Base-by-base conservation (phyloP, 352 stramenopile species). In the Pythium dissotocum region DNA sequence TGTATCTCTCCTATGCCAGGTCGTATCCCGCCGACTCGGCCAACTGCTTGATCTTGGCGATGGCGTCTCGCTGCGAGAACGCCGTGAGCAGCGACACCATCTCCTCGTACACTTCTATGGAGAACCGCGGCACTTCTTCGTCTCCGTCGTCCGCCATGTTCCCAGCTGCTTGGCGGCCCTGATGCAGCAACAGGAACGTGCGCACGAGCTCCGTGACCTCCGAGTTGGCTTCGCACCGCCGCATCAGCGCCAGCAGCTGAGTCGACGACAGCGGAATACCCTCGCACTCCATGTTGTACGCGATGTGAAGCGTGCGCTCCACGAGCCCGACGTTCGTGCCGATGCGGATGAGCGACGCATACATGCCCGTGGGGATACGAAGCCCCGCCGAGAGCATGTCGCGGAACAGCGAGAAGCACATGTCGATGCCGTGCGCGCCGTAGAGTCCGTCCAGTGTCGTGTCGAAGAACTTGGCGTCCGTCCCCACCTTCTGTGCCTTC, bases 231-330 rank as follows among this genome's bases (percentile, higher is more conserved):
- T 79, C 71, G 53, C 77, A 87, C 5, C 70, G 76, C 24, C 66
- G 58, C 52, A 89, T 77, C 30, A 94, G 70, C 44, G 66, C 73
- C 36, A 79, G 75, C 62, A 92, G 63, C 58, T 91, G 80, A 13
- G 70, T 61, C 0, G 78, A 77, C 14, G 75, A 80, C 21, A 94
- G 62, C 24, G 67, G 58, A 44, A 86, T 82, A 32, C 86, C 86
- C 54, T 94, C 86, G 65, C 86, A 94, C 59, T 94, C 86, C 86
- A 94, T 94, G 59, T 94, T 89, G 73, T 89, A 91, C 14, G 86
- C 86, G 21, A 94, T 52, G 57, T 90, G 78, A 53, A 94, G 71
- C 14, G 86, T 90, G 36, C 85, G 81, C 63, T 89, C 77, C 24
- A 91, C 73, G 49, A 93, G 75, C 13, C 83, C 83, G 36, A 76